Evolutionary conservation across 148 eudicot genomes (phyloP).

Genomic region (Rhododendron ovatum): DNA sequence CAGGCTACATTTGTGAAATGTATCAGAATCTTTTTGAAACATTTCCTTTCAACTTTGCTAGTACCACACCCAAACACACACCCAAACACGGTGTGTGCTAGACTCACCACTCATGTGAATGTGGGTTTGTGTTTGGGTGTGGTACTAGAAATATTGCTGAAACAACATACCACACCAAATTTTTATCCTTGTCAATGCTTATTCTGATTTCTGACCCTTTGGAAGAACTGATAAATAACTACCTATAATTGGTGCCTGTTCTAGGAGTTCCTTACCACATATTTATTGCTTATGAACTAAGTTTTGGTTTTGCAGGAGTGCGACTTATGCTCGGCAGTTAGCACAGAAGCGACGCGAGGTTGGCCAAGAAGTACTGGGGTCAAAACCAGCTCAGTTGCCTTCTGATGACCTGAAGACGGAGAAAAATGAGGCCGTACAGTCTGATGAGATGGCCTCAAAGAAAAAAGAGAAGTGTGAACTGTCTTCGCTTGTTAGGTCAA

Average conservation of each 20-base stretch:
- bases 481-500: conserved; percentile 60
- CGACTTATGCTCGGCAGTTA: conserved; percentile 65
- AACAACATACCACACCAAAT: background rate
- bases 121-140: too few species aligned
- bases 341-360: conserved; percentile 44
- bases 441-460: conserved; percentile 19
- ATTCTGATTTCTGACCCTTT: background rate
- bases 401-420: conserved; percentile 12
- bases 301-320: conserved; percentile 61
- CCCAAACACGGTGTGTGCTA: too few species aligned
- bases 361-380: conserved; percentile 20
- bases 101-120: too few species aligned
- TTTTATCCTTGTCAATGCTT: background rate
- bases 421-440: conserved; percentile 11
- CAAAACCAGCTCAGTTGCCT: conserved; percentile 8
- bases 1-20: background rate
- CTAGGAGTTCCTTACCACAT: background rate
- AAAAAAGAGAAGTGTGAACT: conserved; percentile 59
- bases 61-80: too few species aligned
- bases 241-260: background rate
- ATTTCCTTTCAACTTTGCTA: background rate
- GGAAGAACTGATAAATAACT: background rate
- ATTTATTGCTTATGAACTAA: conserved; percentile 5
- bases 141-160: too few species aligned
- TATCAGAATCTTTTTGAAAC: background rate